Evolutionary conservation across 345 rosid genomes (phyloP).

Genomic region (Punica granatum): DNA sequence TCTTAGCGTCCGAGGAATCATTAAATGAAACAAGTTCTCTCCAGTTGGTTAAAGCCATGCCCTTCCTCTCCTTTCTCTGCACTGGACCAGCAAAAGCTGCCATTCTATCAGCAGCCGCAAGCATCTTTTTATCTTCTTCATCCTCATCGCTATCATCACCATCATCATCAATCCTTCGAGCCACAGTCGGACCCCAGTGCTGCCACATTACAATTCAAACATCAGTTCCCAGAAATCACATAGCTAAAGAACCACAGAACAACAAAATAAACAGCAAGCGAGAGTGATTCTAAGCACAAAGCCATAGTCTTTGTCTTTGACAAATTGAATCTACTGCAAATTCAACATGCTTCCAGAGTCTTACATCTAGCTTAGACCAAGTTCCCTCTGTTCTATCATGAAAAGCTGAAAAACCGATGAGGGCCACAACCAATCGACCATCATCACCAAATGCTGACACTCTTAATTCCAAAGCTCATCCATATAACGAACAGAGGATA

Average conservation of each 20-base stretch:
- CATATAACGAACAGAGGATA: neutral
- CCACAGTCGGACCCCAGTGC: conserved; percentile 51
- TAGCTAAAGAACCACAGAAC: neutral
- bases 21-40: conserved; percentile 31
- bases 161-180: conserved; percentile 11
- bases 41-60: conserved; percentile 46
- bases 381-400: too few species aligned
- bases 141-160: conserved; percentile 25
- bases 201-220: conserved; percentile 15
- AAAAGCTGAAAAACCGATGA: too few species aligned
- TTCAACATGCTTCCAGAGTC: neutral
- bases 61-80: conserved; percentile 56
- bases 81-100: conserved; percentile 64
- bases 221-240: neutral
- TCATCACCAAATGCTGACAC: neutral
- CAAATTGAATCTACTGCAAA: neutral
- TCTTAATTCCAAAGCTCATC: neutral
- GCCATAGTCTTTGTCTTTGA: neutral
- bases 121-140: conserved; percentile 21
- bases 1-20: conserved; percentile 12
- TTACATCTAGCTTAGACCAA: too few species aligned
- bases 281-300: neutral
- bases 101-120: conserved; percentile 20
- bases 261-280: neutral
- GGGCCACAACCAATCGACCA: too few species aligned